These are phyloP conservation scores for Musa schizocarpa DNA, from an alignment of 176 grass and related monocot species.

Conservation along the genomic window DNA sequence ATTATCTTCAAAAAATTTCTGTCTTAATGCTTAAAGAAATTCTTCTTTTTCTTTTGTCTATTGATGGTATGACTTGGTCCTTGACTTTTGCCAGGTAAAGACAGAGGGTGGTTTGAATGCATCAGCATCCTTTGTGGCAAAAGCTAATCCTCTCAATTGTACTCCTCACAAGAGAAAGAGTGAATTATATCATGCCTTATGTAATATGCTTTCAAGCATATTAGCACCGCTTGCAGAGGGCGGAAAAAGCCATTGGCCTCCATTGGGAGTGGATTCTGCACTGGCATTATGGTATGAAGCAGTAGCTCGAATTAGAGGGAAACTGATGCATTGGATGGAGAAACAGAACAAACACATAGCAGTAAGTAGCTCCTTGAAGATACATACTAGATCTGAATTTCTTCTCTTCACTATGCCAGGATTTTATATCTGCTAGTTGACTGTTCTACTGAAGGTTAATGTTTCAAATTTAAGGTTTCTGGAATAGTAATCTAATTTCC, in stretches of 20 bases:
- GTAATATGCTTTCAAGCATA: conserved; percentile 97
- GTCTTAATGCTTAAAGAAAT: too few species aligned
- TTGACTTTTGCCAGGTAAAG: conserved; percentile 52
- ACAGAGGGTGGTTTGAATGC: conserved; percentile 83
- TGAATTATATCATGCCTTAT: conserved; percentile 92
- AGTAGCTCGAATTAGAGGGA: conserved; percentile 74
- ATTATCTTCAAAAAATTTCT: too few species aligned
- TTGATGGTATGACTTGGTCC: conserved; percentile 1
- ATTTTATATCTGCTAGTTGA: not conserved
- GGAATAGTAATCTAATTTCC: too few species aligned
- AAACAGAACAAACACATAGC: conserved; percentile 94
- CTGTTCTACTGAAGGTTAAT: not conserved
- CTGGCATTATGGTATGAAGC: conserved; percentile 94
- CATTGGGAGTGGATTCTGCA: conserved; percentile 73
- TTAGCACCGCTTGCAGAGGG: conserved; percentile 84
- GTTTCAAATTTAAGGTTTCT: not conserved
- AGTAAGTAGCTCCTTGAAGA: conserved; percentile 45
- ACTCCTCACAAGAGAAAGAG: conserved; percentile 88
- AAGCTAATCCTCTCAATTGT: conserved; percentile 87
- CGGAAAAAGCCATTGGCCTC: conserved; percentile 84
- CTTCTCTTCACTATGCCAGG: not conserved
- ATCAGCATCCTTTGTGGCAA: conserved; percentile 92
- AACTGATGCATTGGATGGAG: conserved; percentile 88
- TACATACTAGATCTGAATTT: conserved; percentile 9
- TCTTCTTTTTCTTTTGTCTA: too few species aligned